phyloP scores from a whole-genome alignment of 2,329 filamentous ascomycete genomes.

The Colletotrichum plurivorum region DNA sequence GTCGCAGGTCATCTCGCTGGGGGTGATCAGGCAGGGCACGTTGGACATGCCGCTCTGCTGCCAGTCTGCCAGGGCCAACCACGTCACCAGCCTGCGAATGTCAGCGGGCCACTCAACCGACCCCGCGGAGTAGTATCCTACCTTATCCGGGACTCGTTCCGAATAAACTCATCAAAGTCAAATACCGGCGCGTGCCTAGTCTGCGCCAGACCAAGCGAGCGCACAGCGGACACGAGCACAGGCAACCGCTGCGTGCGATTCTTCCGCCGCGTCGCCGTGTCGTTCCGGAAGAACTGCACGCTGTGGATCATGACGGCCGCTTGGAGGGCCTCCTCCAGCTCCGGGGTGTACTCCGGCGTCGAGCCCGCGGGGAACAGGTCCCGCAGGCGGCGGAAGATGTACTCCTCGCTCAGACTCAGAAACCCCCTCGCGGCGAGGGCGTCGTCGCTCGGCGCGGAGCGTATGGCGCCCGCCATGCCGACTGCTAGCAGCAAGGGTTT shows the following conservation, averaged over 20 bases:
- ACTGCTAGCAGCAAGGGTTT: slow-evolving; percentile 41
- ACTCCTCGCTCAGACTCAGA: slow-evolving; percentile 41
- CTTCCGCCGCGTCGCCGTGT: slow-evolving; percentile 26
- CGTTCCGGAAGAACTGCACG: slow-evolving; percentile 42
- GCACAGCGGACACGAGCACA: slow-evolving; percentile 41
- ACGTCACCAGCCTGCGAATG: slow-evolving; percentile 45
- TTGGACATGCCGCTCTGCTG: slow-evolving; percentile 47
- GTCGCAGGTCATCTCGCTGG: slow-evolving; percentile 45
- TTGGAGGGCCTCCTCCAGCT: slow-evolving; percentile 43
- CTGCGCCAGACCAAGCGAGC: slow-evolving; percentile 38
- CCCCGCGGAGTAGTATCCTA: no score
- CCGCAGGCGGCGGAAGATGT: slow-evolving; percentile 40
- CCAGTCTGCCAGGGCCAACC: slow-evolving; percentile 46
- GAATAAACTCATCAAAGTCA: slow-evolving; percentile 41
- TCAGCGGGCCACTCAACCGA: no score
- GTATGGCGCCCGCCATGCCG: slow-evolving; percentile 40
- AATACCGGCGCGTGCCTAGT: slow-evolving; percentile 28
- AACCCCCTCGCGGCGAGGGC: slow-evolving; percentile 34
- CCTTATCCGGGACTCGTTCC: slow-evolving; percentile 43
- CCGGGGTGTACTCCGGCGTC: slow-evolving; percentile 17
- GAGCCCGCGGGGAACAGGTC: slow-evolving; percentile 20
- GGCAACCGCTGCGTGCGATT: slow-evolving; percentile 41
- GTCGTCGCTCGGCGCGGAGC: slow-evolving; percentile 41
- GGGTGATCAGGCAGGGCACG: slow-evolving; percentile 42
- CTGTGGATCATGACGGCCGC: slow-evolving; percentile 45